Conservation (phyloP, 225 moss, liverwort and hornwort genomes). For the Marchantia polymorpha region DNA sequence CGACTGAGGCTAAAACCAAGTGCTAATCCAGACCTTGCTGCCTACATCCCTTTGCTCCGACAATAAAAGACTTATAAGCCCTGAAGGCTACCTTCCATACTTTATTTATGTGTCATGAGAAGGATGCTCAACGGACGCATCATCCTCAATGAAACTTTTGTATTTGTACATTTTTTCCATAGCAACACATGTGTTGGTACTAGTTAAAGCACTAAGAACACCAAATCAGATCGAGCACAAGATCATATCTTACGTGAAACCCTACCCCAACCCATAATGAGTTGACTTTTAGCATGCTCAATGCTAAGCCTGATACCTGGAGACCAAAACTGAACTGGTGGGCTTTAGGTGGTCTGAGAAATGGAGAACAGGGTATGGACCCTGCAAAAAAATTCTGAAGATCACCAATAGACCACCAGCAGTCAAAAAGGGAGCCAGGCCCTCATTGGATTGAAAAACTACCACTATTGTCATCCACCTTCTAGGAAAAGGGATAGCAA, state of each 20-base stretch:
- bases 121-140: not conserved
- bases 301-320: not conserved
- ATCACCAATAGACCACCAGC: not conserved
- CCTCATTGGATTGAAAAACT: not conserved
- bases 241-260: not conserved
- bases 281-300: not conserved
- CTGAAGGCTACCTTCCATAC: not conserved
- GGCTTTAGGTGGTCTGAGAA: constrained; percentile 6
- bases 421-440: not conserved
- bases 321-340: constrained; percentile 2
- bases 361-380: not conserved
- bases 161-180: not conserved
- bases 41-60: too few species aligned
- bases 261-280: not conserved
- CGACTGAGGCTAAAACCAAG: too few species aligned
- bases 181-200: not conserved
- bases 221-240: not conserved
- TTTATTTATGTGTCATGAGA: not conserved
- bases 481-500: constrained; percentile 13
- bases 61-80: not conserved
- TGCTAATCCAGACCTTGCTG: too few species aligned
- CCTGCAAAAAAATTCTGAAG: constrained; percentile 14
- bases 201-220: not conserved
- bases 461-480: not conserved
- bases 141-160: not conserved